Conservation (phyloP, 139 green algal species). For the Ettlia oleoabundans region DNA sequence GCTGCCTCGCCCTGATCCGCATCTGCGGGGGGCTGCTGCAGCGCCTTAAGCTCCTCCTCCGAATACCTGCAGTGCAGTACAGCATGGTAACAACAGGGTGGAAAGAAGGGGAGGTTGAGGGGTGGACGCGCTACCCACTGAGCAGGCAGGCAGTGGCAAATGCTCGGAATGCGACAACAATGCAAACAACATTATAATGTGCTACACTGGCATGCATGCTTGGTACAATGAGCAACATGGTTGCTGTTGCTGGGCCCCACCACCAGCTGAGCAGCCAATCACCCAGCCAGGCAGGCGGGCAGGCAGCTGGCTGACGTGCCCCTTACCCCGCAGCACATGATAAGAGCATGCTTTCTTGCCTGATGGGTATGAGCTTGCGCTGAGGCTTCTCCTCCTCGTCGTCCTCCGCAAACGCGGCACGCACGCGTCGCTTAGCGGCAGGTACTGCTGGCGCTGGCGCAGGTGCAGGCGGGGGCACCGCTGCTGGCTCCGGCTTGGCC, state of each 20-base stretch:
- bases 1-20: constrained; percentile 8
- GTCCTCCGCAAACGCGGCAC: constrained; percentile 70
- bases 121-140: too few relatives aligned
- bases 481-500: constrained; percentile 17
- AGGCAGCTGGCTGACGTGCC: too few relatives aligned
- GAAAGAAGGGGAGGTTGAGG: too few relatives aligned
- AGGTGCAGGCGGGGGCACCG: too few relatives aligned
- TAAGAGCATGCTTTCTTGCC: neutral
- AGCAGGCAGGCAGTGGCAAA: too few relatives aligned
- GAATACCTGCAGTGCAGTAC: constrained; percentile 64
- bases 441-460: neutral
- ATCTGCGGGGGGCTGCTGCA: constrained; percentile 8
- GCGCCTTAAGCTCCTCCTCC: constrained; percentile 71
- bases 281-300: neutral
- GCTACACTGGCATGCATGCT: neutral
- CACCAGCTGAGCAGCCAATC: too few relatives aligned
- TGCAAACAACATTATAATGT: neutral
- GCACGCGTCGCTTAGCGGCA: constrained; percentile 4
- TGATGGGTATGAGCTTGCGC: constrained; percentile 66
- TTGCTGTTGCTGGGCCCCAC: too few relatives aligned
- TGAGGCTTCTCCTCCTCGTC: constrained; percentile 73
- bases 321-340: too few relatives aligned
- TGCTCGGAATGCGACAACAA: too few relatives aligned
- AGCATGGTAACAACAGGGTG: neutral
- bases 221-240: too few relatives aligned